Conservation (phyloP, 257 asterid species). For the Penstemon newberryi region DNA sequence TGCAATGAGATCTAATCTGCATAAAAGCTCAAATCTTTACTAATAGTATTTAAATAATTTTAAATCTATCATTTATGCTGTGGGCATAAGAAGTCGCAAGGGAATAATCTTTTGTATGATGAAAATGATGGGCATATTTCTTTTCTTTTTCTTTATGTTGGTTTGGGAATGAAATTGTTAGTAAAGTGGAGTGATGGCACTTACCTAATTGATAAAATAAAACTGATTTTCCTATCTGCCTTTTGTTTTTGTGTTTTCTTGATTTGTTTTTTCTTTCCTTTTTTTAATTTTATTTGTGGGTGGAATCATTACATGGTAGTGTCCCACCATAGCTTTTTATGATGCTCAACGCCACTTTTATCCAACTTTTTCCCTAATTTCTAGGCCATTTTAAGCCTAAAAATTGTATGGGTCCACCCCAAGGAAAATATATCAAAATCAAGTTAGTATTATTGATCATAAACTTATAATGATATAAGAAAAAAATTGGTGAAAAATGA, state of each 20-base stretch:
- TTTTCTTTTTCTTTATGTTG: slow-evolving; percentile 16
- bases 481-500: too few relatives aligned
- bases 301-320: slow-evolving; percentile 22
- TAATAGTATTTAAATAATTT: slow-evolving; percentile 9
- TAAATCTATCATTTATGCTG: slow-evolving; percentile 34
- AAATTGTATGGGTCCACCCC: background rate
- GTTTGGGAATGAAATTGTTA: slow-evolving; percentile 40
- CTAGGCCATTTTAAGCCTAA: background rate
- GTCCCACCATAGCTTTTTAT: slow-evolving; percentile 2
- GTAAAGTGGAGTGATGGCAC: slow-evolving; percentile 35
- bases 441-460: too few relatives aligned
- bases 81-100: slow-evolving; percentile 13
- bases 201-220: slow-evolving; percentile 1
- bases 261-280: slow-evolving; percentile 17
- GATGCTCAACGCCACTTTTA: background rate
- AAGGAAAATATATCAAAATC: background rate
- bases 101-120: slow-evolving; percentile 20
- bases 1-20: slow-evolving; percentile 44
- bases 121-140: slow-evolving; percentile 26
- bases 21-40: slow-evolving; percentile 31
- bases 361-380: background rate
- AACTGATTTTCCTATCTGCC: too few relatives aligned
- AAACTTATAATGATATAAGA: too few relatives aligned
- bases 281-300: background rate
- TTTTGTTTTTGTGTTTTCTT: slow-evolving; percentile 8